Evolutionary conservation across 169 alveolate species (phyloP), one percentile per base, ranked within the genome.

Genomic region (Blepharisma undulans): DNA sequence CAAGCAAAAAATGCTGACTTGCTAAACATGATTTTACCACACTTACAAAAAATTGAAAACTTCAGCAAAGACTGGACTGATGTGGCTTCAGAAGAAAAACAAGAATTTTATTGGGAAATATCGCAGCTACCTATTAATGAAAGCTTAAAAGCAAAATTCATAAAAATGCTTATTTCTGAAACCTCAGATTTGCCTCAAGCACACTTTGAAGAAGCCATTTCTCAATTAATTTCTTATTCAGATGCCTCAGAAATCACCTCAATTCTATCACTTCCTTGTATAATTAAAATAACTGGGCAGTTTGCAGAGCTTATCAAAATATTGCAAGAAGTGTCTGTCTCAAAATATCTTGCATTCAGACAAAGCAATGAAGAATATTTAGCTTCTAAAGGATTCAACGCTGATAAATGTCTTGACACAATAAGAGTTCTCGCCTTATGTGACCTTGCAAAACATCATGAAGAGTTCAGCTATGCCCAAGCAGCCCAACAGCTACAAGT

Each of bases 391-490:
- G 93, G 88, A 12, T 72, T 92, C 30, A 89, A 48, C 78, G 91
- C 76, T 25, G 94, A 92, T 18, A 77, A 25, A 74, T 90, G 95
- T 88, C 16, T 90, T 61, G 80, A 25, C 32, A 89, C 87, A 81
- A 80, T 92, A 89, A 86, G 93, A 16, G 90, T 92, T 66, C 92
- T 92, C 22, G 66, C 94, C 21, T 82, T 92, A n/a, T 86, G 95
- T 25, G 88, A 91, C 0, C 92, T 91, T 29, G 94, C 72, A 5
- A 89, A 74, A 7, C 32, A 66, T 29, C 81, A 74, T 36, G 82
- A 71, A 76, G 94, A 92, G 10, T 34, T 92, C 5, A 33, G 80
- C 0, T 29, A 87, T 34, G 61, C 61, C 21, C 25, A 71, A 48
- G 72, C 92, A 16, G 80, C 87, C 27, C 92, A 92, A 22, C 78